A percentile compares a stretch with the other conserved stretches of the same genome.
These are phyloP conservation scores for Aureobasidium sp. DNA, from an alignment of 2,329 filamentous ascomycete species.

Conservation along the genomic window DNA sequence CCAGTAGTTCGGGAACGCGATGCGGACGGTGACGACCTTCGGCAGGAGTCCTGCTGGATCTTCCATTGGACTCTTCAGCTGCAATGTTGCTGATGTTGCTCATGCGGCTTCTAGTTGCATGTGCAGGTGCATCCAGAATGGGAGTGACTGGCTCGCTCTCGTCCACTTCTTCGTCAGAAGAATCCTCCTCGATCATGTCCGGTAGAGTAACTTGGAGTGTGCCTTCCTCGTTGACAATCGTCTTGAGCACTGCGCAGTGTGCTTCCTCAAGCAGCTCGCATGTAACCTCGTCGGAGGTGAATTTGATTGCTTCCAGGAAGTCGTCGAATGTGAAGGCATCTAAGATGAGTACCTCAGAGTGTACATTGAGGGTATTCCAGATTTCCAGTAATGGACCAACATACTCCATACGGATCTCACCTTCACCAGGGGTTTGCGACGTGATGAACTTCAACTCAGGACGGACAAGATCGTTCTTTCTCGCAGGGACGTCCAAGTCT, in stretches of 20 bases:
- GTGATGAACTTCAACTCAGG: constrained; percentile 68
- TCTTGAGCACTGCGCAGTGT: constrained; percentile 84
- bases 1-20: constrained; percentile 68
- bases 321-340: constrained; percentile 98
- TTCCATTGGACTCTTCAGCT: constrained; percentile 52
- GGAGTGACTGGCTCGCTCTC: constrained; percentile 50
- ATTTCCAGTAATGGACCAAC: constrained; percentile 81
- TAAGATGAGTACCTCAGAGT: constrained; percentile 85
- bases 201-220: constrained; percentile 73
- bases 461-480: constrained; percentile 55
- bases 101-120: constrained; percentile 78
- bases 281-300: constrained; percentile 63
- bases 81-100: constrained; percentile 54
- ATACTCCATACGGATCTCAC: constrained; percentile 69
- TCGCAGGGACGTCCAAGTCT: constrained; percentile 73
- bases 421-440: constrained; percentile 34
- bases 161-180: constrained; percentile 62
- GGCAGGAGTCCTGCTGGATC: constrained; percentile 14
- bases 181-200: constrained; percentile 63
- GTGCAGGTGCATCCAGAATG: constrained; percentile 64
- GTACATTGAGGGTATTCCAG: constrained; percentile 98
- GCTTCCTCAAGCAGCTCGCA: constrained; percentile 85
- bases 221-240: constrained; percentile 72
- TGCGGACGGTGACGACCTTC: constrained; percentile 36
- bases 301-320: constrained; percentile 79